These are phyloP conservation scores for Aureobasidium sp. DNA, from an alignment of 2,329 filamentous ascomycete genomes.

Conservation along the genomic window DNA sequence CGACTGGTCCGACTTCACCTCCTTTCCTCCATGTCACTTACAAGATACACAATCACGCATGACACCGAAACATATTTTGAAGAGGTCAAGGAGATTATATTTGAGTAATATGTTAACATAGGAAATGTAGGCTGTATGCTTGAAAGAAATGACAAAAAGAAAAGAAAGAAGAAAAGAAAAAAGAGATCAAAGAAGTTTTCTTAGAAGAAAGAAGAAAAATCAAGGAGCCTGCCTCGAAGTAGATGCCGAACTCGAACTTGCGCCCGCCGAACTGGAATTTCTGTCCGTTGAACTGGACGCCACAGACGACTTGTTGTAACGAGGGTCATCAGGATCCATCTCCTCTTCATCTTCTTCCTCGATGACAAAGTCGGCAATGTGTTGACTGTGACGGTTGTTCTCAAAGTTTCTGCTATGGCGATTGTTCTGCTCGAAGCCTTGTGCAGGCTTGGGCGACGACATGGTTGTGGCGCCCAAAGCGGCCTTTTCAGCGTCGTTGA, in stretches of 20 bases:
- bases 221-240: constrained; percentile 9
- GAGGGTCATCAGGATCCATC: background rate
- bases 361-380: background rate
- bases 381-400: background rate
- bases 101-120: background rate
- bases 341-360: constrained; percentile 2
- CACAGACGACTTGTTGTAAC: background rate
- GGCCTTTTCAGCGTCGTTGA: constrained; percentile 7
- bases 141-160: background rate
- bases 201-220: background rate
- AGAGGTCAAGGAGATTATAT: background rate
- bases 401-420: background rate
- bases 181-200: background rate
- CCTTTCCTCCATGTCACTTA: background rate
- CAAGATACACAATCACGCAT: background rate
- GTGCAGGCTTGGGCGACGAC: background rate
- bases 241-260: background rate
- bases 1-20: background rate
- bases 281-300: background rate
- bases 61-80: background rate
- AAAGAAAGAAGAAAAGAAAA: background rate
- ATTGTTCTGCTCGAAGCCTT: background rate
- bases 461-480: background rate
- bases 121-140: background rate
- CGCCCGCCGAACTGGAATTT: background rate